phyloP scores from a whole-genome alignment of 805 yeast species.

The Scheffersomyces stipitis region DNA sequence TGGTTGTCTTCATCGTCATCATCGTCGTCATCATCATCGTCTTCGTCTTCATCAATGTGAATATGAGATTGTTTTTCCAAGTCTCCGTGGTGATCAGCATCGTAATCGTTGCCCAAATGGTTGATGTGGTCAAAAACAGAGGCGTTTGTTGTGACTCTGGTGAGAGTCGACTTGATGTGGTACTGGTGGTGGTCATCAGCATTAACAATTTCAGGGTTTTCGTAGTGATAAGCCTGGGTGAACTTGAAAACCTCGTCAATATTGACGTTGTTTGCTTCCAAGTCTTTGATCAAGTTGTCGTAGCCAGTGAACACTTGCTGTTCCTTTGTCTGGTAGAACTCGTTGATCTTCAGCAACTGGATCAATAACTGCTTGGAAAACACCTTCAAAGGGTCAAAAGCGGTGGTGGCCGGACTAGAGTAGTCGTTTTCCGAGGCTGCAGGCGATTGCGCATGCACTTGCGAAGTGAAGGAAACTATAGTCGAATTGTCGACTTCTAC shows the following conservation, averaged over 20 bases:
- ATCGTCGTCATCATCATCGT: conserved; percentile 33
- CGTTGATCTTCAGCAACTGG: conserved; percentile 55
- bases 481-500: conserved; percentile 19
- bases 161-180: conserved; percentile 17
- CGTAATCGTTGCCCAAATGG: conserved; percentile 25
- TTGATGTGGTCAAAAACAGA: conserved; percentile 28
- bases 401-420: conserved; percentile 5
- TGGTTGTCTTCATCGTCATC: conserved; percentile 25
- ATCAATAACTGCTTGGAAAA: conserved; percentile 46
- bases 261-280: conserved; percentile 31
- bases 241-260: conserved; percentile 25
- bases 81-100: conserved; percentile 13
- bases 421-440: conserved; percentile 4
- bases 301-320: conserved; percentile 44
- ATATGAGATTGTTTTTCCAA: background rate
- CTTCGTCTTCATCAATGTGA: conserved; percentile 8
- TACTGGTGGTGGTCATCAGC: conserved; percentile 21
- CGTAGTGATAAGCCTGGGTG: conserved; percentile 24
- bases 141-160: conserved; percentile 22
- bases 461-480: conserved; percentile 10
- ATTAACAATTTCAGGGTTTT: conserved; percentile 6
- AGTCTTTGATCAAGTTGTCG: conserved; percentile 47
- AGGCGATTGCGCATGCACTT: background rate
- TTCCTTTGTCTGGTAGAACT: conserved; percentile 50
- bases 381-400: conserved; percentile 33